Percentiles rank a stretch among this genome's conserved stretches.
Conservation (phyloP, 495 filamentous ascomycete species). For the Neurospora cerealis region DNA sequence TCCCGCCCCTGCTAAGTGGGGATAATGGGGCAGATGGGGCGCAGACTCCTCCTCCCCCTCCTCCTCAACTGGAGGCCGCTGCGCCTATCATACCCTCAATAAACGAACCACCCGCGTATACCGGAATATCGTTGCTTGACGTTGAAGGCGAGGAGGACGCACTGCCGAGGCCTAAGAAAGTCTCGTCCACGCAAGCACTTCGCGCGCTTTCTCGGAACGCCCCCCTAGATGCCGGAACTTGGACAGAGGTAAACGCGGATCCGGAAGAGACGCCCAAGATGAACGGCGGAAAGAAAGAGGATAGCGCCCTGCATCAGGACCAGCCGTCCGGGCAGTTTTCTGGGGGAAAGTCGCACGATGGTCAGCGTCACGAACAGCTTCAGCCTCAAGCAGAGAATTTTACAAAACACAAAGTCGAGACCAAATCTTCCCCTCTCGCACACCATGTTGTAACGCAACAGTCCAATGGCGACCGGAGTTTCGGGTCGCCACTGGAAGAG, state of each 20-base stretch:
- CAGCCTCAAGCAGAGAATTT: background rate
- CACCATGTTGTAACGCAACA: background rate
- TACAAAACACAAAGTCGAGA: background rate
- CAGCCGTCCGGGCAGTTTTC: background rate
- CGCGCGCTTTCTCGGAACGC: slow-evolving; percentile 29
- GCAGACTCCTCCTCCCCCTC: background rate
- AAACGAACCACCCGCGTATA: slow-evolving; percentile 17
- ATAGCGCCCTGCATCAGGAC: background rate
- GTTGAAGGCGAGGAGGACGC: slow-evolving; percentile 30
- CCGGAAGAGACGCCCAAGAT: slow-evolving; percentile 24
- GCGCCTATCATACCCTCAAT: slow-evolving; percentile 10
- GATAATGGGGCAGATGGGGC: slow-evolving; percentile 7
- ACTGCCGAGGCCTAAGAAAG: slow-evolving; percentile 32
- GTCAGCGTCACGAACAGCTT: background rate
- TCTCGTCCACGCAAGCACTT: slow-evolving; percentile 36
- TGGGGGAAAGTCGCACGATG: background rate
- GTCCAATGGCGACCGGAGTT: background rate
- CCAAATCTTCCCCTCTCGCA: background rate
- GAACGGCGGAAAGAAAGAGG: slow-evolving; percentile 8
- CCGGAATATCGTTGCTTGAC: slow-evolving; percentile 19
- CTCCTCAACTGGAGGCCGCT: slow-evolving; percentile 7
- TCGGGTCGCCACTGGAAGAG: slow-evolving; percentile 13
- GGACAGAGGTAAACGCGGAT: slow-evolving; percentile 31
- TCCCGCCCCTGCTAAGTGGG: background rate
- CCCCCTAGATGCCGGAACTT: slow-evolving; percentile 34